A percentile compares a stretch with the other conserved stretches of the same genome.
These are phyloP conservation scores for Gastrodia elata DNA, from an alignment of 106 monocot species.

Conservation along the genomic window DNA sequence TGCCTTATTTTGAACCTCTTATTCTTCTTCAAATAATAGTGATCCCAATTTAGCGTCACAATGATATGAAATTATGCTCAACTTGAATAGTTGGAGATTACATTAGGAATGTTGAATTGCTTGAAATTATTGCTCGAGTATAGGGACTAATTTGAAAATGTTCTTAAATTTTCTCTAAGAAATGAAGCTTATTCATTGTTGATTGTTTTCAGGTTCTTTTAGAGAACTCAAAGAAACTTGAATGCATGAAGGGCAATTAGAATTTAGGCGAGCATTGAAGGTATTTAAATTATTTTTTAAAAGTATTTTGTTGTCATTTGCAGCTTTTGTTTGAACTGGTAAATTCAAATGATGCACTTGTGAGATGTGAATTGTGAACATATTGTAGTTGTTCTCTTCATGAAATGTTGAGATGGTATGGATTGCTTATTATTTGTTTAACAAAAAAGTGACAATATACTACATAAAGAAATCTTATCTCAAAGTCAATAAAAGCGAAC, in stretches of 20 bases:
- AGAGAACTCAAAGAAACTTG: conserved; percentile 16
- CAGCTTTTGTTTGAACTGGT: not conserved
- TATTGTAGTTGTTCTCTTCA: not conserved
- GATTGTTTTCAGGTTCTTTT: conserved; percentile 10
- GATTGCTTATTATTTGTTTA: not conserved
- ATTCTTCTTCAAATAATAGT: too few species aligned
- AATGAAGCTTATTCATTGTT: not conserved
- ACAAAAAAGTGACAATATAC: too few species aligned
- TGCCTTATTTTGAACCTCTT: too few species aligned
- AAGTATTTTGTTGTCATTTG: not conserved
- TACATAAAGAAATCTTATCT: too few species aligned
- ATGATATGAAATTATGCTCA: too few species aligned
- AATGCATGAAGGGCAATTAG: conserved; percentile 11
- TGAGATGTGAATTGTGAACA: not conserved
- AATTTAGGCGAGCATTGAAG: not conserved
- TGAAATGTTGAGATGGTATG: not conserved
- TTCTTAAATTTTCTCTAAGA: too few species aligned
- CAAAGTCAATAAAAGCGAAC: too few species aligned
- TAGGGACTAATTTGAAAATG: too few species aligned
- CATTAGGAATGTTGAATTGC: too few species aligned
- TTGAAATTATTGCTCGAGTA: too few species aligned
- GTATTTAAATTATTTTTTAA: not conserved
- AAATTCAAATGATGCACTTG: not conserved
- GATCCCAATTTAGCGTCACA: too few species aligned
- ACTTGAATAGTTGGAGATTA: too few species aligned